Percentiles rank a stretch among this genome's conserved stretches.
Evolutionary conservation across 352 stramenopile species (phyloP).

Genomic region (Globisporangium iwayamae): DNA sequence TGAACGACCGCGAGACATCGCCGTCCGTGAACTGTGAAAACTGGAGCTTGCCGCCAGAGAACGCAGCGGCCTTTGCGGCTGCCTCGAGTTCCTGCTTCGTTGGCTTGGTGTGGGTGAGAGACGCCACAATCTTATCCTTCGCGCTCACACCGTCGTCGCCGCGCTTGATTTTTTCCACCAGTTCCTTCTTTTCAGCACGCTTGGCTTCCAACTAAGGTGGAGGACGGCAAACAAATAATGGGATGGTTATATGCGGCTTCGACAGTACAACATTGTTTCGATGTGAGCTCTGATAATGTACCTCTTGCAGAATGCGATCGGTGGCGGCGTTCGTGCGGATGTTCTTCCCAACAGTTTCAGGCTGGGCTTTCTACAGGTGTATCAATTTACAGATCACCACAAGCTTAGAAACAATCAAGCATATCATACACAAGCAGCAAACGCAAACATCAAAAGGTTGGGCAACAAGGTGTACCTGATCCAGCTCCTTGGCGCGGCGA

Average conservation of each 20-base stretch:
- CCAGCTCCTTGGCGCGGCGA: slow-evolving; percentile 48
- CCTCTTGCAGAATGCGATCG: slow-evolving; percentile 77
- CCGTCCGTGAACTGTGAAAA: slow-evolving; percentile 89
- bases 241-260: too few species aligned
- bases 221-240: background rate
- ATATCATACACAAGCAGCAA: too few species aligned
- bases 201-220: slow-evolving; percentile 52
- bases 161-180: slow-evolving; percentile 61
- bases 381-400: background rate
- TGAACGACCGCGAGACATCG: slow-evolving; percentile 92
- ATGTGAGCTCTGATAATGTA: slow-evolving; percentile 8
- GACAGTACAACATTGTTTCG: too few species aligned
- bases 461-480: slow-evolving; percentile 23
- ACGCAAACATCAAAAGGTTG: too few species aligned
- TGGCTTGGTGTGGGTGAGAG: slow-evolving; percentile 51
- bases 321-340: slow-evolving; percentile 84
- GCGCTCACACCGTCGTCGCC: slow-evolving; percentile 57
- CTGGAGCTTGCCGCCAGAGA: slow-evolving; percentile 31
- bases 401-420: background rate
- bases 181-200: slow-evolving; percentile 53
- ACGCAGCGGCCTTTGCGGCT: slow-evolving; percentile 8
- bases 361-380: slow-evolving; percentile 12
- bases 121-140: slow-evolving; percentile 75
- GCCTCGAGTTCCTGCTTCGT: slow-evolving; percentile 18
- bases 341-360: slow-evolving; percentile 31